Conservation (phyloP, 805 yeast species). For the Wickerhamiella australiensis region DNA sequence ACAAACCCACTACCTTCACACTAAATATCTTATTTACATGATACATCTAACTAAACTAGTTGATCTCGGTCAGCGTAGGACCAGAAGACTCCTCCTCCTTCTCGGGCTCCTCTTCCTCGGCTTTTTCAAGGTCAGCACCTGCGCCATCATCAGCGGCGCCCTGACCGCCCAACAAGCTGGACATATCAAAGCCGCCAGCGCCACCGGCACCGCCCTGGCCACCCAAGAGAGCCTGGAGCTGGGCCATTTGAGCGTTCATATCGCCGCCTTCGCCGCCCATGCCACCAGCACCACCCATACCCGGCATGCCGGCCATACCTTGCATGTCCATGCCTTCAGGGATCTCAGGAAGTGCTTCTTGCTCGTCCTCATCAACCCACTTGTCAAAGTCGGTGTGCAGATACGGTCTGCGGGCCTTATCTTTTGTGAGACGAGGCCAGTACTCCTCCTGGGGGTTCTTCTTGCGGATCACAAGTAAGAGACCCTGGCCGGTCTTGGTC, state of each 20-base stretch:
- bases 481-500: constrained; percentile 49
- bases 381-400: constrained; percentile 91
- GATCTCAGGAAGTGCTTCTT: constrained; percentile 52
- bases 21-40: no score
- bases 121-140: constrained; percentile 16
- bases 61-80: background rate
- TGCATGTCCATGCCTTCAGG: constrained; percentile 26
- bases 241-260: constrained; percentile 23
- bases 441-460: constrained; percentile 54
- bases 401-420: constrained; percentile 63
- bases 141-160: constrained; percentile 15
- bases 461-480: constrained; percentile 59
- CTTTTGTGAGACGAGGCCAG: constrained; percentile 94
- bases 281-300: constrained; percentile 24
- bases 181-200: constrained; percentile 25
- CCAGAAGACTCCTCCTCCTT: constrained; percentile 14
- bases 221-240: constrained; percentile 13
- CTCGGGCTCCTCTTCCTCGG: constrained; percentile 22
- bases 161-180: constrained; percentile 19
- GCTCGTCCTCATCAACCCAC: constrained; percentile 99
- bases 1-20: no score
- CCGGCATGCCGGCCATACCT: constrained; percentile 6
- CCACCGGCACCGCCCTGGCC: constrained; percentile 35
- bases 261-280: constrained; percentile 23
- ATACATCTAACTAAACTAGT: no score